Evolutionary conservation across 2,329 filamentous ascomycete genomes (phyloP), one percentile per base, ranked within the genome.

Genomic region (Fusarium concolor): DNA sequence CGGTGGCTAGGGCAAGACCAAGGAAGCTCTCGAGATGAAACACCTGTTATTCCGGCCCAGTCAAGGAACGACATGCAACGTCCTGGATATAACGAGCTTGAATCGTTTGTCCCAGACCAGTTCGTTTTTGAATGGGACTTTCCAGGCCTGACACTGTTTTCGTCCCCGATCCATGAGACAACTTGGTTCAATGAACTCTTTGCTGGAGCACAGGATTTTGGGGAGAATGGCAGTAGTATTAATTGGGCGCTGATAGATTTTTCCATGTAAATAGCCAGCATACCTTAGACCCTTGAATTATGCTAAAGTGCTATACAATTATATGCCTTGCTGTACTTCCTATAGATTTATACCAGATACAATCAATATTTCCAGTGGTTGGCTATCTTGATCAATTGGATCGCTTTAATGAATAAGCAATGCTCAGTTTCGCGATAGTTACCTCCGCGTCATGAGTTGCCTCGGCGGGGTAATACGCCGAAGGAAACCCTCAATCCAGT

Each of bases 71-170:
- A 44, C 20, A 3, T 15, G 5, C 14, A 20, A 6, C 12, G 10
- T 7, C 17, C 31, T n/a, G 43, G 39, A 0, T 39, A 58, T 3
- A 64, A 46, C 1, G 61, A 64, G 1, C 35, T 64, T 6, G 60
- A 64, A 20, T 52, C 61, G 0, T 64, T 64, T 10, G 20, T 64
- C 2, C 53, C 61, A 10, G 61, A 64, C 3, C 61, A 64, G 5
- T 64, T 64, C 3, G 61, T 64, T 1, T 64, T 64, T 5, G 61
- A 64, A 20, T 64, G 59, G 61, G 61, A 64, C 8, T 64, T 64
- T 8, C 61, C 60, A 5, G 59, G 61, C 0, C 22, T 64, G 2
- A 64, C 59, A 0, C 3, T 64, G 6, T 64, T 64, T 6, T 52
- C 59, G 3, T 64, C 61, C 0, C 61, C 61, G 2, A 52, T 59